A percentile compares a stretch with the other conserved stretches of the same genome.
Evolutionary conservation across 345 rosid genomes (phyloP).

Genomic region (Salix arbutifolia): DNA sequence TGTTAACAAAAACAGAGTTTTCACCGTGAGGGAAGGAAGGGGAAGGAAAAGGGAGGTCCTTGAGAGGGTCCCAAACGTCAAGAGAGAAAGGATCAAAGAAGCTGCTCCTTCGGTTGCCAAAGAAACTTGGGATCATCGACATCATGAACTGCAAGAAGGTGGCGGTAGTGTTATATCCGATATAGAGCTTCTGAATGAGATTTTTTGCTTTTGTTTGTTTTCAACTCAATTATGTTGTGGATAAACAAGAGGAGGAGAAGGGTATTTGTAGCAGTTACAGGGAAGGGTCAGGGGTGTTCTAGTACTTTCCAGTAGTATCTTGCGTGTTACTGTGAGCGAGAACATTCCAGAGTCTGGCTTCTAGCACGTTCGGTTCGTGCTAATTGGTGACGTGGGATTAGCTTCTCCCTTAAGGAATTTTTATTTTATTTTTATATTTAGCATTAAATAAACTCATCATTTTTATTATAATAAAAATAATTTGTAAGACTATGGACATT

Average conservation of each 20-base stretch:
- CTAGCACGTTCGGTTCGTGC: neutral
- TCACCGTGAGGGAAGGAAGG: neutral
- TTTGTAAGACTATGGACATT: too few relatives aligned
- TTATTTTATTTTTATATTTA: too few relatives aligned
- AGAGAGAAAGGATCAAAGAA: conserved; percentile 17
- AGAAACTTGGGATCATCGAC: conserved; percentile 12
- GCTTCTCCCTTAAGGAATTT: too few relatives aligned
- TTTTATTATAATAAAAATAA: too few relatives aligned
- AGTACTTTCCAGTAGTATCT: neutral
- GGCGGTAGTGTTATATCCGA: too few relatives aligned
- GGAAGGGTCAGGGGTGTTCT: neutral
- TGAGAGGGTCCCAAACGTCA: conserved; percentile 12
- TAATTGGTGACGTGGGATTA: too few relatives aligned
- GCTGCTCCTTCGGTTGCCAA: neutral
- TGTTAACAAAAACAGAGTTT: neutral
- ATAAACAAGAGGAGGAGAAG: too few relatives aligned
- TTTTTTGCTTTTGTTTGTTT: too few relatives aligned
- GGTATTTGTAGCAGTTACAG: neutral
- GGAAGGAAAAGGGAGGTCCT: conserved; percentile 6
- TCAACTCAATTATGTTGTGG: neutral
- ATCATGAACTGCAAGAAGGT: neutral
- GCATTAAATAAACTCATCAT: too few relatives aligned
- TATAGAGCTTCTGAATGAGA: too few relatives aligned
- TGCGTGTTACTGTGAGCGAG: neutral
- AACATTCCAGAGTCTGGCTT: neutral